Percentiles rank a stretch among this genome's conserved stretches.
phyloP scores from a whole-genome alignment of 345 rosid genomes.

The Crucihimalaya himalaica region DNA sequence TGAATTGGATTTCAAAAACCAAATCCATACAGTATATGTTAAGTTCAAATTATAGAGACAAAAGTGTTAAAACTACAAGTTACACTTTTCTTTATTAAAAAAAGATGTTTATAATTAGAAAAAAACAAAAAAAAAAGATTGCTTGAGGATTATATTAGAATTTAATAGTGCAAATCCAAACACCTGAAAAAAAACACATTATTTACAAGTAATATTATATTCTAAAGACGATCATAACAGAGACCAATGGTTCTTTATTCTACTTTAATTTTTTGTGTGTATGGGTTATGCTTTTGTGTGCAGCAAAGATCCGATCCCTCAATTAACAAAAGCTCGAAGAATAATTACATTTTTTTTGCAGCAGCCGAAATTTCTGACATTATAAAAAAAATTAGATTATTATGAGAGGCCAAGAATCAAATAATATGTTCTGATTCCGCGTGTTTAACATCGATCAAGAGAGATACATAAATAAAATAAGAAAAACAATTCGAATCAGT shows the following conservation, averaged over 20 bases:
- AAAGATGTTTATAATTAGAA: background rate
- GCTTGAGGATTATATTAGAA: conserved; percentile 30
- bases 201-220: background rate
- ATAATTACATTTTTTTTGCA: conserved; percentile 12
- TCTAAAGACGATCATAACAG: background rate
- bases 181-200: conserved; percentile 23
- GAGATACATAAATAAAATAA: background rate
- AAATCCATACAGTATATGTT: no score
- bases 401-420: conserved; percentile 6
- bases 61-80: conserved; percentile 37
- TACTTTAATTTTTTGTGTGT: background rate
- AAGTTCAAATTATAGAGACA: no score
- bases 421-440: conserved; percentile 17
- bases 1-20: conserved; percentile 7
- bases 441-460: conserved; percentile 25
- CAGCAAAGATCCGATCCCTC: conserved; percentile 3
- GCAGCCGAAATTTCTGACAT: conserved; percentile 33
- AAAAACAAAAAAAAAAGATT: conserved; percentile 10
- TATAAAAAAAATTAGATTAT: background rate
- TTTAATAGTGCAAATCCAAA: conserved; percentile 12
- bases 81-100: background rate
- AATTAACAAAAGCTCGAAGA: conserved; percentile 19
- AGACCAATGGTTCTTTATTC: conserved; percentile 21
- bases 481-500: background rate
- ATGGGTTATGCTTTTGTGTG: background rate